A percentile compares a stretch with the other conserved stretches of the same genome.
These are phyloP conservation scores for Reticulomyxa filosa DNA, from an alignment of 78 protist species.

Conservation along the genomic window DNA sequence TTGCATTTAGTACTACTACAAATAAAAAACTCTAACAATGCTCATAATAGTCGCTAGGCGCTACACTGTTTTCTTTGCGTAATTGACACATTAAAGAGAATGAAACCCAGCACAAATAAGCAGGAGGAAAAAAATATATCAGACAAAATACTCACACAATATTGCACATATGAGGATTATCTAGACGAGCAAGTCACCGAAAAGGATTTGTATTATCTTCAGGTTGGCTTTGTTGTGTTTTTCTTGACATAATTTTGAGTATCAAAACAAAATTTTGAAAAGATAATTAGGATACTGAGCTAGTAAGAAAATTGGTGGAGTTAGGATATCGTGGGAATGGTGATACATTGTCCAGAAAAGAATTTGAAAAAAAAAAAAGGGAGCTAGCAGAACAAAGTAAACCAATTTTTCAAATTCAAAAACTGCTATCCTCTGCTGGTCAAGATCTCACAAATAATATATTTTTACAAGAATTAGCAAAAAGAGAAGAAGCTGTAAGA, in stretches of 20 bases:
- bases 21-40: too few species aligned
- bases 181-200: slow-evolving; percentile 40
- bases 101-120: too few species aligned
- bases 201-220: slow-evolving; percentile 49
- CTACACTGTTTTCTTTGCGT: too few species aligned
- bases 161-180: slow-evolving; percentile 56
- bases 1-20: too few species aligned
- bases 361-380: slow-evolving; percentile 39
- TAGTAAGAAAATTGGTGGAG: slow-evolving; percentile 65
- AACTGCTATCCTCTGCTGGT: neutral
- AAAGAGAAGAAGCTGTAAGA: neutral
- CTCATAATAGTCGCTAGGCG: too few species aligned
- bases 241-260: neutral
- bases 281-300: slow-evolving; percentile 13
- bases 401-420: neutral
- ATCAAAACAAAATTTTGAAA: neutral
- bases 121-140: too few species aligned
- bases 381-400: neutral
- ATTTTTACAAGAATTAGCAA: slow-evolving; percentile 20
- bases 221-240: slow-evolving; percentile 20
- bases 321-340: slow-evolving; percentile 67
- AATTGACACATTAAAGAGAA: too few species aligned
- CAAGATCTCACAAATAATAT: slow-evolving; percentile 10
- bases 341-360: slow-evolving; percentile 49
- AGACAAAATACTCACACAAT: too few species aligned